These are phyloP conservation scores for Komagataella kurtzmanii DNA, from an alignment of 805 yeast species.

Conservation along the genomic window DNA sequence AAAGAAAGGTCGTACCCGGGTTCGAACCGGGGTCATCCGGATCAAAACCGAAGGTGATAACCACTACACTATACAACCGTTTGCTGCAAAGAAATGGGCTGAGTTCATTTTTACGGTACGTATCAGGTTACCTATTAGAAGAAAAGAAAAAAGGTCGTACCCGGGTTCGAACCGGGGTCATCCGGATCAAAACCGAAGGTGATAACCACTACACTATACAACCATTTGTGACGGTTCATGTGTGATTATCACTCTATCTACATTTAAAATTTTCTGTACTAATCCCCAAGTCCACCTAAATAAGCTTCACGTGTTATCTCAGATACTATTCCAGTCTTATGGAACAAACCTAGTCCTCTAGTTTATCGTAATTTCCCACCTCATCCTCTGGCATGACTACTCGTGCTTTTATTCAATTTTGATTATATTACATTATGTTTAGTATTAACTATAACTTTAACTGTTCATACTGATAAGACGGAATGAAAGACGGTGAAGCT, in stretches of 20 bases:
- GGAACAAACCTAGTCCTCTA: too few species aligned
- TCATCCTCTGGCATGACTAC: too few species aligned
- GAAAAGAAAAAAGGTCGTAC: slow-evolving; percentile 41
- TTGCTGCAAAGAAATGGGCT: not conserved
- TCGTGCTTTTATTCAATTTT: too few species aligned
- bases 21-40: slow-evolving; percentile 78
- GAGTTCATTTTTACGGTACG: too few species aligned
- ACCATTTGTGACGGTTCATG: slow-evolving; percentile 8
- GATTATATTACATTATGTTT: not conserved
- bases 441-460: too few species aligned
- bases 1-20: slow-evolving; percentile 62
- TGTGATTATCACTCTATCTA: too few species aligned
- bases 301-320: too few species aligned
- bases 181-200: slow-evolving; percentile 71
- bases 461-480: not conserved
- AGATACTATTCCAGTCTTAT: too few species aligned
- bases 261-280: too few species aligned
- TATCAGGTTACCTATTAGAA: not conserved
- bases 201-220: slow-evolving; percentile 72
- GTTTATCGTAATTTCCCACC: too few species aligned
- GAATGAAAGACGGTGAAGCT: not conserved
- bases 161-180: slow-evolving; percentile 83
- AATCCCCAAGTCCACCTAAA: too few species aligned
- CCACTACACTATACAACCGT: slow-evolving; percentile 61
- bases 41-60: slow-evolving; percentile 73